A percentile compares a stretch with the other conserved stretches of the same genome.
These are phyloP conservation scores for Umbelopsis sp. DNA, from an alignment of 371 early-diverging fungal species.

Conservation along the genomic window DNA sequence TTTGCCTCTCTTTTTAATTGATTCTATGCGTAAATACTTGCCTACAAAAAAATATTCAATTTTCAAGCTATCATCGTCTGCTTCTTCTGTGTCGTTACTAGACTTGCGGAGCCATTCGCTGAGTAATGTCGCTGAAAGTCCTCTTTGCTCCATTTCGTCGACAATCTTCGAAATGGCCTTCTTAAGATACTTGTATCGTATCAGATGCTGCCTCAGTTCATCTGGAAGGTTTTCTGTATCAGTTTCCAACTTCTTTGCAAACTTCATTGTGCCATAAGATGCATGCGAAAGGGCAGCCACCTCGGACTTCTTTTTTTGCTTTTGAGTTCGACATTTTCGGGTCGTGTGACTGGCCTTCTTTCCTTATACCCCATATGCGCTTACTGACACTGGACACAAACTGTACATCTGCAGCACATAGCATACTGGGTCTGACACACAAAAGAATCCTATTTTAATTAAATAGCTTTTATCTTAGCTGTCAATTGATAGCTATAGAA, in stretches of 20 bases:
- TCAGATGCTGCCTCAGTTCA: slow-evolving; percentile 37
- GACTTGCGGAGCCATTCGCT: slow-evolving; percentile 47
- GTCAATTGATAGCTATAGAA: too few species aligned
- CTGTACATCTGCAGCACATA: too few species aligned
- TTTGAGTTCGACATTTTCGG: too few species aligned
- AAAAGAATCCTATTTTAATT: too few species aligned
- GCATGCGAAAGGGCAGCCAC: background rate
- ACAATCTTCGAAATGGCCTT: slow-evolving; percentile 68
- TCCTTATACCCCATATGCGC: background rate
- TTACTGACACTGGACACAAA: too few species aligned
- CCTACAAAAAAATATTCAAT: slow-evolving; percentile 62
- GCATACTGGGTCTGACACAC: too few species aligned
- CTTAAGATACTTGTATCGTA: slow-evolving; percentile 70
- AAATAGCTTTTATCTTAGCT: too few species aligned
- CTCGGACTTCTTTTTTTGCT: background rate
- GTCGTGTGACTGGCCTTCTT: background rate
- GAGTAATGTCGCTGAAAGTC: slow-evolving; percentile 53
- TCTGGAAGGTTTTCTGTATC: slow-evolving; percentile 66
- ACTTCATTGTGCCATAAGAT: slow-evolving; percentile 61
- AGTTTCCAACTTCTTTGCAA: slow-evolving; percentile 71
- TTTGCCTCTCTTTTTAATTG: background rate
- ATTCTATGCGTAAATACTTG: slow-evolving; percentile 21
- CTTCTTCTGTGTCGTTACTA: slow-evolving; percentile 20
- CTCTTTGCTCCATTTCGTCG: slow-evolving; percentile 66
- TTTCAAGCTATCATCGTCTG: slow-evolving; percentile 27